Base-by-base conservation (phyloP, 768 basidiomycete species). In the Boletus huronensis region DNA sequence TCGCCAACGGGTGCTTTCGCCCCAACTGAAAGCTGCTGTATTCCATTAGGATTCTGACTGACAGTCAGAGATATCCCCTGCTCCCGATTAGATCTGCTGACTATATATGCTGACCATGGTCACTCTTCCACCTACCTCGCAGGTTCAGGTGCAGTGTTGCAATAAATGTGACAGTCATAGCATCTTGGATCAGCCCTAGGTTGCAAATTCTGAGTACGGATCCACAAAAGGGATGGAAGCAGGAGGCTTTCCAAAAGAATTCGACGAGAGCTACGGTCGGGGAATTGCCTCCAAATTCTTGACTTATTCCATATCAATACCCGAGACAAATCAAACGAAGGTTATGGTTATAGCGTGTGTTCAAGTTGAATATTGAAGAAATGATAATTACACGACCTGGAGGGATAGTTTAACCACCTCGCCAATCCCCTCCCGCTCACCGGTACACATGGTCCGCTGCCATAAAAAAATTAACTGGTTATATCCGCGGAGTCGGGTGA, bases 401-500 rank as follows among this genome's bases (percentile, higher is more conserved):
- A 46, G 52, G 43, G 50, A 56, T 32, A 45, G 14, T 58, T 50
- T 51, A 35, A 54, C 57, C 47, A 44, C 25, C 42, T 50, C 53
- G 48, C 23, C 48, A 42, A 53, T 28, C 48, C 40, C 47, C 54
- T 23, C n/a, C 44, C n/a, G 7, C 23, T n/a, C 72, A 93, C 72
- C 90, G 89, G 68, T 92, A 92, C 62, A 92, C 87, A 70, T 93
- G 90, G 70, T 93, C 90, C 71, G 90, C 90, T 91, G 68, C 29
- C 58, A 54, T 58, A 56, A 69, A 48, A 48, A 57, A 55, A 21
- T 69, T 48, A 66, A 54, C 40, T 42, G 34, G 59, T 13, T 23
- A 59, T 58, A 58, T 53, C 64, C 19, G 48, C 34, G 31, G 35
- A 51, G 57, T 40, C 42, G 31, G 26, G 48, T 50, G 40, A 41